These are phyloP conservation scores for Schizochytrium sp. DNA, from an alignment of 108 stramenopile species.

Conservation along the genomic window DNA sequence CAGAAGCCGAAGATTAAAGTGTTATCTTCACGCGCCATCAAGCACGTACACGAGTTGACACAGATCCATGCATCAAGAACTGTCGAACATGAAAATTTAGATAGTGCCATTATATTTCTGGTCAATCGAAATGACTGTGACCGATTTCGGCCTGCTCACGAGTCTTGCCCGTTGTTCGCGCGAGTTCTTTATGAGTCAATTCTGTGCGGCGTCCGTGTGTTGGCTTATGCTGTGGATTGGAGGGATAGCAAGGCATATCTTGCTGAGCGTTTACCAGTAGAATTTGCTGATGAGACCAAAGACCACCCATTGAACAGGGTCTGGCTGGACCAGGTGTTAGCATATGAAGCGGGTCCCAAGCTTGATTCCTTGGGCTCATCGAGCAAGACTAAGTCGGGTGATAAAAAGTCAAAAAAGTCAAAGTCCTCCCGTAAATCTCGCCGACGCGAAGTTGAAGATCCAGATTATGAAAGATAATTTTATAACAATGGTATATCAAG, in stretches of 20 bases:
- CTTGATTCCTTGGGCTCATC: background rate
- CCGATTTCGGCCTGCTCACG: slow-evolving; percentile 8
- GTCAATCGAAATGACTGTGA: slow-evolving; percentile 23
- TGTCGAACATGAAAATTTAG: background rate
- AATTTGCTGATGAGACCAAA: background rate
- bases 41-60: slow-evolving; percentile 15
- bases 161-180: slow-evolving; percentile 29
- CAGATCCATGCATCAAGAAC: background rate
- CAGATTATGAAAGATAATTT: no score
- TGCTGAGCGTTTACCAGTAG: background rate
- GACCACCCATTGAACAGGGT: background rate
- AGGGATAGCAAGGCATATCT: background rate
- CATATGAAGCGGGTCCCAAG: slow-evolving; percentile 15
- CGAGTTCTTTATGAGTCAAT: background rate
- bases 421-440: no score
- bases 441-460: no score
- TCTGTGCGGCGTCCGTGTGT: background rate
- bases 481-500: no score
- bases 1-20: background rate
- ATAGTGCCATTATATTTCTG: background rate
- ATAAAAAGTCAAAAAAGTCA: background rate
- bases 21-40: slow-evolving; percentile 20
- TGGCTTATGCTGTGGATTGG: background rate
- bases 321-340: slow-evolving; percentile 18
- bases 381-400: background rate